These are phyloP conservation scores for Umbelopsis vinacea DNA, from an alignment of 192 early-diverging fungal genomes.

Conservation along the genomic window DNA sequence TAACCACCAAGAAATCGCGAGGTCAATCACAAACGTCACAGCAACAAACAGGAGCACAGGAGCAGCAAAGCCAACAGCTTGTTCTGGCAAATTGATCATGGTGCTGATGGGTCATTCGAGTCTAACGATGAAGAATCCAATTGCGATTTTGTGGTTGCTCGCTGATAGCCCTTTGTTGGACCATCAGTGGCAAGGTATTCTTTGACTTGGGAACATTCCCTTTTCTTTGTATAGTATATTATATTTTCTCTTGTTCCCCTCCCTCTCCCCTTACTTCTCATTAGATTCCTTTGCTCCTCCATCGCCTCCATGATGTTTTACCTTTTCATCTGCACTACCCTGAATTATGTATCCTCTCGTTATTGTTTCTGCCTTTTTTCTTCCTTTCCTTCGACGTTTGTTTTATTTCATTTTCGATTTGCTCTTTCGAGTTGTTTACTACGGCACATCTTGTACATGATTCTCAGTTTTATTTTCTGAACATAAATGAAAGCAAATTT, in stretches of 20 bases:
- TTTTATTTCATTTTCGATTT: constrained; percentile 19
- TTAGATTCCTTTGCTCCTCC: constrained; percentile 23
- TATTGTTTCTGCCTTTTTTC: constrained; percentile 2
- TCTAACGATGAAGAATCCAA: constrained; percentile 15
- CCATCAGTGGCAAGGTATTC: not conserved
- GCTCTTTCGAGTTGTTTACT: constrained; percentile 22
- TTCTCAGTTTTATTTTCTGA: constrained; percentile 24
- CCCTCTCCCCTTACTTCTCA: not conserved
- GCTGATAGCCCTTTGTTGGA: not conserved
- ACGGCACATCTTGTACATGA: constrained; percentile 23
- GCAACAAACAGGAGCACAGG: constrained; percentile 18
- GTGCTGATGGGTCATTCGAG: not conserved
- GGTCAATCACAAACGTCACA: constrained; percentile 9
- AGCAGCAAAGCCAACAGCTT: constrained; percentile 17
- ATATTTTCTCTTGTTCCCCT: constrained; percentile 11
- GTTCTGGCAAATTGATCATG: constrained; percentile 18
- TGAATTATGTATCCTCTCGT: constrained; percentile 20
- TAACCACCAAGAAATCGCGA: constrained; percentile 7
- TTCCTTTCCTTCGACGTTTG: not conserved
- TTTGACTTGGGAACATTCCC: constrained; percentile 17
- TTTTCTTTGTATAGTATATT: constrained; percentile 22
- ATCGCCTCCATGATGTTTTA: constrained; percentile 13
- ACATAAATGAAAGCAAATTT: constrained; percentile 26
- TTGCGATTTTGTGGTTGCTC: constrained; percentile 13
- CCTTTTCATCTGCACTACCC: constrained; percentile 21